A percentile compares a stretch with the other conserved stretches of the same genome.
These are phyloP conservation scores for Strobilomyces confusus DNA, from an alignment of 768 basidiomycete species.

Conservation along the genomic window DNA sequence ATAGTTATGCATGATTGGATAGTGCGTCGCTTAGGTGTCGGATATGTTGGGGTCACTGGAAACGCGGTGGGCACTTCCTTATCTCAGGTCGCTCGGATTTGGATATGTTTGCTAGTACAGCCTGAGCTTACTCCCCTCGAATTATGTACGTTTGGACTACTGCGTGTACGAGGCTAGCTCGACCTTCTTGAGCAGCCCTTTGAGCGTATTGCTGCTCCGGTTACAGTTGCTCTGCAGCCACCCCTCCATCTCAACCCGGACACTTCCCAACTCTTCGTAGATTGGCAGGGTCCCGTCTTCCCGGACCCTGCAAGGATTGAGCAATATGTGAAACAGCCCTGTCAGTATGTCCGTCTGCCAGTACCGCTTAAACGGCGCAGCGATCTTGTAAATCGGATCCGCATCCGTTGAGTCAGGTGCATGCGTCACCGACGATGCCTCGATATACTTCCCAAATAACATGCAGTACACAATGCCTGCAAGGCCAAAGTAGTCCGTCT, in stretches of 20 bases:
- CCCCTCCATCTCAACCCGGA: conserved; percentile 79
- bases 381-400: conserved; percentile 52
- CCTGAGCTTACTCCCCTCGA: neutral
- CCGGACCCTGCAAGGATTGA: conserved; percentile 71
- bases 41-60: neutral
- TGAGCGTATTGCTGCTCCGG: conserved; percentile 74
- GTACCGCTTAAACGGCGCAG: conserved; percentile 84
- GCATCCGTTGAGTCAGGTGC: conserved; percentile 32
- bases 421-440: conserved; percentile 53
- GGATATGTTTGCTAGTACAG: conserved; percentile 9
- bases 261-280: conserved; percentile 53
- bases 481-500: conserved; percentile 96
- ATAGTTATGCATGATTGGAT: conserved; percentile 25
- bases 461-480: conserved; percentile 93
- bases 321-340: conserved; percentile 74
- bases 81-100: conserved; percentile 23
- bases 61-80: conserved; percentile 1
- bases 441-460: conserved; percentile 95
- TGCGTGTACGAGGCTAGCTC: conserved; percentile 46
- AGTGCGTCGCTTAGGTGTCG: neutral
- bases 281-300: conserved; percentile 65
- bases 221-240: conserved; percentile 89
- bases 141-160: conserved; percentile 4
- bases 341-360: conserved; percentile 92
- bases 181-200: conserved; percentile 80